phyloP scores from a whole-genome alignment of 208 protist species.

The Leishmania lainsoni region DNA sequence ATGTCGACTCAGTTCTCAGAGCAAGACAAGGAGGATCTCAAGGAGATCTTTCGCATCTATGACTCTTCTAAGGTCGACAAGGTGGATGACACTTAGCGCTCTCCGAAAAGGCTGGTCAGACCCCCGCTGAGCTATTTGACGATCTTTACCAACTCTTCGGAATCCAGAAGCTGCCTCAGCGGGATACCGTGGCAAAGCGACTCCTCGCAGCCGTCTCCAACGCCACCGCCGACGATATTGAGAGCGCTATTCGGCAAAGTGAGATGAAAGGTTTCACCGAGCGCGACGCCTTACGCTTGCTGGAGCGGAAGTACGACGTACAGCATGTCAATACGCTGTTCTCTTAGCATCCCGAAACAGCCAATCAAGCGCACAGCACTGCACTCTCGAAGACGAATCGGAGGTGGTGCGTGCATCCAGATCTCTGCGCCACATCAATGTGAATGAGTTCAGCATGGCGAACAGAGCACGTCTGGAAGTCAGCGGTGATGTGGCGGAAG shows the following conservation, averaged over 20 bases:
- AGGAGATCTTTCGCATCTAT: constrained; percentile 57
- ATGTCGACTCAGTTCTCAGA: constrained; percentile 23
- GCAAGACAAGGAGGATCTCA: constrained; percentile 48
- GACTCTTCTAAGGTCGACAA: constrained; percentile 53
- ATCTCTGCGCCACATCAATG: constrained; percentile 19
- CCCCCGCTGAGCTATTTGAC: constrained; percentile 35
- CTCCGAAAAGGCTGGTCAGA: constrained; percentile 25
- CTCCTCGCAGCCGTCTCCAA: constrained; percentile 36
- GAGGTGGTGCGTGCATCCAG: constrained; percentile 11
- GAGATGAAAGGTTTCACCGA: constrained; percentile 51
- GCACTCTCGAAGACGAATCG: not conserved
- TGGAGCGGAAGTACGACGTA: constrained; percentile 30
- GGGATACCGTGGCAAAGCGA: constrained; percentile 29
- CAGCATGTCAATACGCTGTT: constrained; percentile 1
- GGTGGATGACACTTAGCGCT: constrained; percentile 32
- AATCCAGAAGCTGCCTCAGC: constrained; percentile 41
- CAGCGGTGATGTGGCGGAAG: not conserved
- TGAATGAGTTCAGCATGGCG: constrained; percentile 10
- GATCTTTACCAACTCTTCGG: constrained; percentile 47
- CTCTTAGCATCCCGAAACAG: not conserved
- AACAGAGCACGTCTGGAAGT: not conserved
- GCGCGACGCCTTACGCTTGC: constrained; percentile 37
- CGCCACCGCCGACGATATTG: constrained; percentile 41
- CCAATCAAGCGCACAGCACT: not conserved
- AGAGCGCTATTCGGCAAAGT: constrained; percentile 39